Conservation (phyloP, 75 land plant species). For the Adiantum capillusveneris region DNA sequence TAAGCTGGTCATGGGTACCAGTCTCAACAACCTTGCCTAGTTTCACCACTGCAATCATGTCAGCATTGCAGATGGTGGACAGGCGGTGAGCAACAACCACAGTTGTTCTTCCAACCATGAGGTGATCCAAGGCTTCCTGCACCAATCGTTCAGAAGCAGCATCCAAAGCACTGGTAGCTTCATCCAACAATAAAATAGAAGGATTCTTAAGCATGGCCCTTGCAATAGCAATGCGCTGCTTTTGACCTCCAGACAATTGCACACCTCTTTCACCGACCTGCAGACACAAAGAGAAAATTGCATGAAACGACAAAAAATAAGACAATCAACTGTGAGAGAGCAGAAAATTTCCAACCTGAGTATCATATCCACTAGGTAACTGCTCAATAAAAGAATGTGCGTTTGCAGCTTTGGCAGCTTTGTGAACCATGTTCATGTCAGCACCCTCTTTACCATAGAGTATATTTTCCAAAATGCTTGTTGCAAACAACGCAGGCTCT, state of each 20-base stretch:
- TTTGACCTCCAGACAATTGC: conserved; percentile 89
- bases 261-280: conserved; percentile 95
- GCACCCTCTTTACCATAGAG: conserved; percentile 88
- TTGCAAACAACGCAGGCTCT: conserved; percentile 92
- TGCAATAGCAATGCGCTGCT: conserved; percentile 84
- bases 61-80: conserved; percentile 81
- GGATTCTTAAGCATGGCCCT: conserved; percentile 92
- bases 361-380: conserved; percentile 75
- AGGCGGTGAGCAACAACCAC: conserved; percentile 82
- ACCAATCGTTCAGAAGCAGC: conserved; percentile 84
- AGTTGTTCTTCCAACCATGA: conserved; percentile 92
- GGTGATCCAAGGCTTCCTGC: conserved; percentile 81
- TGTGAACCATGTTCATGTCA: conserved; percentile 48
- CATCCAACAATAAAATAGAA: conserved; percentile 76
- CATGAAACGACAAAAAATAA: background rate
- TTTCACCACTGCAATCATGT: conserved; percentile 77
- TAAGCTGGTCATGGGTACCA: conserved; percentile 79
- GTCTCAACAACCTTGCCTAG: conserved; percentile 70
- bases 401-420: conserved; percentile 80
- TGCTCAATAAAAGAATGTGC: conserved; percentile 66
- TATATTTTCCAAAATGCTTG: conserved; percentile 83
- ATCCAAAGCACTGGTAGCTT: conserved; percentile 93
- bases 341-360: conserved; percentile 51
- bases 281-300: conserved; percentile 1
- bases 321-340: background rate